phyloP scores from a whole-genome alignment of 2,329 filamentous ascomycete species.

The Paracorniculantispora psalliotae region DNA sequence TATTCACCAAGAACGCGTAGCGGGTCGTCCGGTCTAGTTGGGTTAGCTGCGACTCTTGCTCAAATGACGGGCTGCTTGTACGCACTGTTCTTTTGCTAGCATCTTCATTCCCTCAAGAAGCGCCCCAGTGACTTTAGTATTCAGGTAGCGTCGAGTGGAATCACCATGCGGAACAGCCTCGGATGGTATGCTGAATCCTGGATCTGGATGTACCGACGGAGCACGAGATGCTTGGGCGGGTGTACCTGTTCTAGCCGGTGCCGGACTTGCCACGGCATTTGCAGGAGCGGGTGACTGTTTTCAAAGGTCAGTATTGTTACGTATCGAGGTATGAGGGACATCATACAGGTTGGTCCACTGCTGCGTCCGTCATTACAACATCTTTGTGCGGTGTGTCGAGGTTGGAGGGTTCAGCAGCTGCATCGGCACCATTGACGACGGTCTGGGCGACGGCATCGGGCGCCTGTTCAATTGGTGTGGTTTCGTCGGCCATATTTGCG shows the following conservation, averaged over 20 bases:
- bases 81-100: slow-evolving; percentile 66
- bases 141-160: slow-evolving; percentile 65
- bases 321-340: slow-evolving; percentile 13
- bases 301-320: slow-evolving; percentile 7
- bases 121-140: slow-evolving; percentile 62
- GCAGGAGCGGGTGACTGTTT: slow-evolving; percentile 36
- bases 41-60: slow-evolving; percentile 9
- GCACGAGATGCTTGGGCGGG: slow-evolving; percentile 49
- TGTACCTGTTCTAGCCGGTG: slow-evolving; percentile 43
- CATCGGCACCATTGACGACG: background rate
- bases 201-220: slow-evolving; percentile 52
- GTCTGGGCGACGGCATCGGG: background rate
- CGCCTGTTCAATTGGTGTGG: slow-evolving; percentile 18
- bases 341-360: slow-evolving; percentile 37
- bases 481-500: slow-evolving; percentile 28
- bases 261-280: slow-evolving; percentile 35
- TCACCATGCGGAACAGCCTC: slow-evolving; percentile 62
- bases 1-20: slow-evolving; percentile 66
- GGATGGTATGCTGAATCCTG: slow-evolving; percentile 49
- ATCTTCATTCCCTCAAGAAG: slow-evolving; percentile 72
- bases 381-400: slow-evolving; percentile 30
- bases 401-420: background rate
- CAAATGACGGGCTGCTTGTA: slow-evolving; percentile 17
- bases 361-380: slow-evolving; percentile 40
- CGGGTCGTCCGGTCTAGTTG: slow-evolving; percentile 57